These are phyloP conservation scores for Stropharia rugosoannulata DNA, from an alignment of 768 basidiomycete genomes.

Conservation along the genomic window DNA sequence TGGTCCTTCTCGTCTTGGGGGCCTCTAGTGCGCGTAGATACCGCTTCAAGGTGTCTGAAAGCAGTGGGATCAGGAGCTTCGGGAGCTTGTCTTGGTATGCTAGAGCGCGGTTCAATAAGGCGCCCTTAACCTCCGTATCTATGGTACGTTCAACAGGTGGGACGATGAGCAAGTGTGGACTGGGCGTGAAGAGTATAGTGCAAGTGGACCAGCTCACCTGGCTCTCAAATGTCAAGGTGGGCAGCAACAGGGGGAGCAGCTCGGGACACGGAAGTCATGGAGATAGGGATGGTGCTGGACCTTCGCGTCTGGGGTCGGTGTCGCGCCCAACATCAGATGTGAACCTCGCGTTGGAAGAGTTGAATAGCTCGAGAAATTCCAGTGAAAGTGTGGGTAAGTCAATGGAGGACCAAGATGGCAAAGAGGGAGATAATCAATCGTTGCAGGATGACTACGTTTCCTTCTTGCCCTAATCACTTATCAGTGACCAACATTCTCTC, in stretches of 20 bases:
- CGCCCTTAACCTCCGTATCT: not conserved
- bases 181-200: conserved; percentile 47
- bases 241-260: conserved; percentile 52
- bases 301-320: conserved; percentile 45
- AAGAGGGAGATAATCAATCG: conserved; percentile 38
- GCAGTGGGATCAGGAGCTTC: conserved; percentile 87
- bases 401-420: conserved; percentile 29
- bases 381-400: conserved; percentile 46
- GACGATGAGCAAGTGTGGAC: conserved; percentile 49
- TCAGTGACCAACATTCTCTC: not conserved
- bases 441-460: conserved; percentile 71
- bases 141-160: conserved; percentile 27
- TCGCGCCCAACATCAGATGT: conserved; percentile 31
- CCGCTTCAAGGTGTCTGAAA: conserved; percentile 81
- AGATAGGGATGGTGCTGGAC: conserved; percentile 43
- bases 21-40: conserved; percentile 82
- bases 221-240: conserved; percentile 74
- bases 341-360: conserved; percentile 19
- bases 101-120: conserved; percentile 43
- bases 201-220: conserved; percentile 70
- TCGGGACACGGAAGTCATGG: conserved; percentile 36
- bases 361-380: conserved; percentile 30
- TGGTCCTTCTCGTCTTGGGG: conserved; percentile 82
- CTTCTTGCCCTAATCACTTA: not conserved
- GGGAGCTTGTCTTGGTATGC: conserved; percentile 70